Evolutionary conservation across 2,329 filamentous ascomycete genomes (phyloP).

Genomic region (Hansfordia pulvinata): DNA sequence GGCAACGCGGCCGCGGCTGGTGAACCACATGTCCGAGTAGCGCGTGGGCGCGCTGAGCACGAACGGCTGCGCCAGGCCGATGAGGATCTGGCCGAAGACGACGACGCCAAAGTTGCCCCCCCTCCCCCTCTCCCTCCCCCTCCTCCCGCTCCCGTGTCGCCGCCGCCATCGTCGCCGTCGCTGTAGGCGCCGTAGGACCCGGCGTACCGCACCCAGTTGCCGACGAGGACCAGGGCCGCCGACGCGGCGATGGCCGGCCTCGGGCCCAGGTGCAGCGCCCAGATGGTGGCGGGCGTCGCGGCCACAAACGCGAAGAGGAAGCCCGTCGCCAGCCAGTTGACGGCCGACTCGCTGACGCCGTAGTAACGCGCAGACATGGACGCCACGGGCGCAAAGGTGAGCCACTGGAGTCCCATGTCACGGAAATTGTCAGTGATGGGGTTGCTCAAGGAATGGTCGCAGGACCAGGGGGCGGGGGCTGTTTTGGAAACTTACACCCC

Average conservation of each 20-base stretch:
- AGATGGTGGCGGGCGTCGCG: slow-evolving; percentile 60
- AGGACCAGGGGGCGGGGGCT: too few relatives aligned
- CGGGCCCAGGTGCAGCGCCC: slow-evolving; percentile 66
- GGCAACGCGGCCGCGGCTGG: slow-evolving; percentile 65
- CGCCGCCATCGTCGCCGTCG: too few relatives aligned
- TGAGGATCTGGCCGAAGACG: slow-evolving; percentile 86
- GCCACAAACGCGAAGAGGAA: slow-evolving; percentile 77
- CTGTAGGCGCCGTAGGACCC: slow-evolving; percentile 39
- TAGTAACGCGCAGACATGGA: slow-evolving; percentile 65
- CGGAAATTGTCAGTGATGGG: slow-evolving; percentile 1
- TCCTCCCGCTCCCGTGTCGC: too few relatives aligned
- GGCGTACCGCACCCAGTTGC: slow-evolving; percentile 86
- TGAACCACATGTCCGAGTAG: slow-evolving; percentile 94
- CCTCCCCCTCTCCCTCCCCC: too few relatives aligned
- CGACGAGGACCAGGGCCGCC: slow-evolving; percentile 59
- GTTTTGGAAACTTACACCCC: slow-evolving; percentile 93
- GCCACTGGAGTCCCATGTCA: slow-evolving; percentile 47
- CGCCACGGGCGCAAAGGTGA: slow-evolving; percentile 80
- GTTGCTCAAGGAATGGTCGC: slow-evolving; percentile 1
- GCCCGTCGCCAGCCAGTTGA: slow-evolving; percentile 87
- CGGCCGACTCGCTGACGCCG: slow-evolving; percentile 53
- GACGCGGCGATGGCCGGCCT: slow-evolving; percentile 64
- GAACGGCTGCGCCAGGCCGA: slow-evolving; percentile 83
- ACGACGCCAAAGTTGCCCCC: slow-evolving; percentile 59
- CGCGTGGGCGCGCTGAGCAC: slow-evolving; percentile 78